phyloP scores from a whole-genome alignment of 2,329 filamentous ascomycete genomes.

The Polychaeton citri region DNA sequence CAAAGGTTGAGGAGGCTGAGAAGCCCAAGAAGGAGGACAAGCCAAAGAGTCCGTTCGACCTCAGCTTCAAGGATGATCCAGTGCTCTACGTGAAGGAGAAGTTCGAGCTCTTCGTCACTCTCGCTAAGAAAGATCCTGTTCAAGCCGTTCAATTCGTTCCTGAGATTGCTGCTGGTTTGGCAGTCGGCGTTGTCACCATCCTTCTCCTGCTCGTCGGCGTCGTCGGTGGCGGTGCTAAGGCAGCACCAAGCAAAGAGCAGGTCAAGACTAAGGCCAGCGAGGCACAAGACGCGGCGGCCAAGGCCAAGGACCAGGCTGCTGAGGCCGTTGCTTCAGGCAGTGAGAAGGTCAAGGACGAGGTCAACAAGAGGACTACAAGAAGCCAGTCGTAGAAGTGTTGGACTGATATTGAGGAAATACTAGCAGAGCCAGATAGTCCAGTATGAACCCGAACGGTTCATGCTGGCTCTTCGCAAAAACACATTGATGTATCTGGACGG shows the following conservation, averaged over 20 bases:
- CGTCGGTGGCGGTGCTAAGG: slow-evolving; percentile 48
- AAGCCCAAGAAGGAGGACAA: slow-evolving; percentile 59
- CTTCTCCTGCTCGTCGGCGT: slow-evolving; percentile 57
- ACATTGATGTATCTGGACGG: no score
- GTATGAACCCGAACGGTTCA: no score
- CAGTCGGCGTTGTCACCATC: slow-evolving; percentile 54
- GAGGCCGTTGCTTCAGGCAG: slow-evolving; percentile 47
- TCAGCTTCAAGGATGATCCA: slow-evolving; percentile 85
- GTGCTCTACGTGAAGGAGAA: slow-evolving; percentile 83
- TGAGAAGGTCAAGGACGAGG: slow-evolving; percentile 61
- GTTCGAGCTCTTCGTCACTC: slow-evolving; percentile 75
- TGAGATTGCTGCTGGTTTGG: slow-evolving; percentile 74
- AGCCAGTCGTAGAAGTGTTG: slow-evolving; percentile 1
- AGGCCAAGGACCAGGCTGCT: slow-evolving; percentile 57
- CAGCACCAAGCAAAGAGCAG: slow-evolving; percentile 48
- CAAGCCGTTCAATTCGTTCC: slow-evolving; percentile 81
- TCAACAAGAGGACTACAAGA: slow-evolving; percentile 47
- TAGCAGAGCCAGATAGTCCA: no score
- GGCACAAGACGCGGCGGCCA: slow-evolving; percentile 57
- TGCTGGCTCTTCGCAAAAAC: no score
- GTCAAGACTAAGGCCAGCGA: slow-evolving; percentile 61
- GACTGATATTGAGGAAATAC: no score
- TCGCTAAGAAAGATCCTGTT: slow-evolving; percentile 70
- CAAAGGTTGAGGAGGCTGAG: slow-evolving; percentile 64
- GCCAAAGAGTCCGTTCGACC: slow-evolving; percentile 58